Evolutionary conservation across 2,329 filamentous ascomycete genomes (phyloP), one percentile per base, ranked within the genome.

Genomic region (Blumeriella jaapii): DNA sequence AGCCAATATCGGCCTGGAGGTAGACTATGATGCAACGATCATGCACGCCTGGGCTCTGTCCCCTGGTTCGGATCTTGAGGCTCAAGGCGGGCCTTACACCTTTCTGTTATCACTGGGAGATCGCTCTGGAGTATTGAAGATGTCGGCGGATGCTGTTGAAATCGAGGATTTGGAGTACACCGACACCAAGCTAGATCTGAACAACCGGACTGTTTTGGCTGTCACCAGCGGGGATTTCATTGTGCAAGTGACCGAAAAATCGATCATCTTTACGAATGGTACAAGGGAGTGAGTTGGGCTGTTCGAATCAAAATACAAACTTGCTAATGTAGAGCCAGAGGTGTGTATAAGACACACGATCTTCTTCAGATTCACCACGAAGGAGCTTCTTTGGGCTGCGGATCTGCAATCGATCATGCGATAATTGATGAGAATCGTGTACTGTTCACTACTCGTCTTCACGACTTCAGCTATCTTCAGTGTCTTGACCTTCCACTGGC

Each of bases 1-100:
- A 49, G 82, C 79, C 12, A 73, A 69, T 37, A 72, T 83, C 45
- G 74, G 70, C 1, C 49, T 74, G 4, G 68, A 74, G 14, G 59
- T 75, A 8, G 66, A 71, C 14, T 67, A 64, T 27, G 59, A 58
- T 6, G 59, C 60, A 5, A 60, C 63, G 2, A 62, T 73, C 19
- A 66, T 62, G 32, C 60, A 65, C 30, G 66, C 63, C 11, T 78
- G 74, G 71, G 59, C 67, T 9, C 62, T 78, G 10, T 40, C 39
- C n/a, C 35, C 36, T 18, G 29, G 41, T 25, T 31, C 33, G 3
- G 17, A 23, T 19, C 32, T 38, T 2, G 42, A 42, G 15, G 23
- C 27, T 23, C n/a, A n/a, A n/a, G n/a, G n/a, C n/a, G 39, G 40
- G 18, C 45, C 35, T n/a, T 47, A 45, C 9, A 22, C 51, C 12